These are phyloP conservation scores for Podaxis carcinomalis DNA, from an alignment of 768 basidiomycete genomes.

Conservation along the genomic window DNA sequence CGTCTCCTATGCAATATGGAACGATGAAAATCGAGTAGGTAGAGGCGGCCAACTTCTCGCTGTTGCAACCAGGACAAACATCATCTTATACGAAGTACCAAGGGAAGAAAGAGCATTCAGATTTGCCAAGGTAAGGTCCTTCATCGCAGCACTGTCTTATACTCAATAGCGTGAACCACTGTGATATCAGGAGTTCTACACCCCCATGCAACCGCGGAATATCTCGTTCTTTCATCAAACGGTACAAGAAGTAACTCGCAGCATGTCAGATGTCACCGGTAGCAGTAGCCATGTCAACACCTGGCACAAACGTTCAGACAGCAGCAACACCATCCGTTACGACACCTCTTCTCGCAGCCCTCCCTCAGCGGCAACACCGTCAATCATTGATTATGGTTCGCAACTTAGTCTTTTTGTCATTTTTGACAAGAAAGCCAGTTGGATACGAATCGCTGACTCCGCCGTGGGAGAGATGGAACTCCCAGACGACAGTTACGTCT, in stretches of 20 bases:
- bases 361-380: conserved; percentile 12
- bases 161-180: neutral
- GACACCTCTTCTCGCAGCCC: conserved; percentile 23
- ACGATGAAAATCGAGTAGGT: conserved; percentile 45
- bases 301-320: conserved; percentile 39
- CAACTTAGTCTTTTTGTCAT: conserved; percentile 78
- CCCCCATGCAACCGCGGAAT: conserved; percentile 61
- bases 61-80: conserved; percentile 68
- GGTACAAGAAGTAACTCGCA: conserved; percentile 47
- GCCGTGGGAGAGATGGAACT: conserved; percentile 77
- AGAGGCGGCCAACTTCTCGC: conserved; percentile 58
- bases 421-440: conserved; percentile 85
- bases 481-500: conserved; percentile 34
- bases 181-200: conserved; percentile 71
- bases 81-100: conserved; percentile 77
- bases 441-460: conserved; percentile 77
- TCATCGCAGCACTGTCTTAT: neutral
- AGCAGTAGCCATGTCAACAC: conserved; percentile 21
- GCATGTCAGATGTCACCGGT: conserved; percentile 36
- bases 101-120: conserved; percentile 79
- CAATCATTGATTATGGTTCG: conserved; percentile 48
- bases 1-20: conserved; percentile 66
- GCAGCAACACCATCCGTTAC: conserved; percentile 33
- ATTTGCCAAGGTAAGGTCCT: conserved; percentile 62
- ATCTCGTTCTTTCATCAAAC: conserved; percentile 69